Evolutionary conservation across 192 early-diverging fungal genomes (phyloP).

Genomic region (Rhizoclosmatium sp.): DNA sequence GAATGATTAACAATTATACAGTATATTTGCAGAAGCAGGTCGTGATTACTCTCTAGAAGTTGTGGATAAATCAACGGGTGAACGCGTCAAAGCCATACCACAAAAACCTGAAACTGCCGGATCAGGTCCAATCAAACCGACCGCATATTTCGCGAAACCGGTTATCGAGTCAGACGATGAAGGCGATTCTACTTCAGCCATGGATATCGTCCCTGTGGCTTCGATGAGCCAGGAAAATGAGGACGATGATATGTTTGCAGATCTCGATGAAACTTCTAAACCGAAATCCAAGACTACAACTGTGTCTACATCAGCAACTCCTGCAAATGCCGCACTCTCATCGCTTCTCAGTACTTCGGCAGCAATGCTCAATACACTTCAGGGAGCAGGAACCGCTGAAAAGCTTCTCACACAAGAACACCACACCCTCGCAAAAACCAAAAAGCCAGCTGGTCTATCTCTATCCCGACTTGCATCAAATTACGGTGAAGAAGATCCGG

Average conservation of each 20-base stretch:
- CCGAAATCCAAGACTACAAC: not conserved
- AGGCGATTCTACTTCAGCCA: not conserved
- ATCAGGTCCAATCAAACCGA: not conserved
- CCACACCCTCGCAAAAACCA: slow-evolving; percentile 1
- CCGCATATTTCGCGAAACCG: slow-evolving; percentile 32
- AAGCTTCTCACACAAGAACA: slow-evolving; percentile 12
- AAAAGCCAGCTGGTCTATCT: slow-evolving; percentile 18
- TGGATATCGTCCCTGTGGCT: not conserved
- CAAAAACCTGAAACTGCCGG: not conserved
- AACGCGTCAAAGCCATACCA: slow-evolving; percentile 12
- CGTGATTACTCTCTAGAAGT: slow-evolving; percentile 75
- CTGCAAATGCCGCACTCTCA: not conserved
- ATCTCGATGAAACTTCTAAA: not conserved
- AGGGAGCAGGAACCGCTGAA: slow-evolving; percentile 40
- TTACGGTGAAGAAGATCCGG: slow-evolving; percentile 43
- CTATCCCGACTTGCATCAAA: slow-evolving; percentile 29
- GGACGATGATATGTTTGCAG: slow-evolving; percentile 35
- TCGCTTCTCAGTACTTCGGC: slow-evolving; percentile 28
- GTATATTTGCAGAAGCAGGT: slow-evolving; percentile 89
- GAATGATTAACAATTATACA: not conserved
- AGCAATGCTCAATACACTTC: slow-evolving; percentile 39
- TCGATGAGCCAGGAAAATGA: not conserved
- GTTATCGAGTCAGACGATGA: slow-evolving; percentile 31
- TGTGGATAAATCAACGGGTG: slow-evolving; percentile 26
- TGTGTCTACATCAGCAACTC: not conserved